A percentile compares a stretch with the other conserved stretches of the same genome.
Evolutionary conservation across 768 basidiomycete species (phyloP).

Genomic region (Rhizopogon vesiculosus): DNA sequence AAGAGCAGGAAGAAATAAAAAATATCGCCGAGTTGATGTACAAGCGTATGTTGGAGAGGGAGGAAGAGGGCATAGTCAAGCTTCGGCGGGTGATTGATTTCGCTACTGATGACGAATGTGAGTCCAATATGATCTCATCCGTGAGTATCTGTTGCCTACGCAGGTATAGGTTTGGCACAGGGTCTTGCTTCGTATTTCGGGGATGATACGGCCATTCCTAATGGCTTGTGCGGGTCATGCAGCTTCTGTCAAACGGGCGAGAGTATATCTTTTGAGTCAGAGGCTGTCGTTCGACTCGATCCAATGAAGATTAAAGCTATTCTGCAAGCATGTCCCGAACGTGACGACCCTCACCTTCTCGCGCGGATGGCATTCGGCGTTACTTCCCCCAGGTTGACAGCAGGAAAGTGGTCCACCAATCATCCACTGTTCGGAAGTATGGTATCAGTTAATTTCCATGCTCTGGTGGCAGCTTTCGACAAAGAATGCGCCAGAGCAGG

Average conservation of each 20-base stretch:
- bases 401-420: slow-evolving; percentile 33
- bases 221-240: slow-evolving; percentile 37
- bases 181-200: slow-evolving; percentile 41
- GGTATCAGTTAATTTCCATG: slow-evolving; percentile 35
- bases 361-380: slow-evolving; percentile 49
- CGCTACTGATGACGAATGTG: slow-evolving; percentile 35
- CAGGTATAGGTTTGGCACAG: slow-evolving; percentile 34
- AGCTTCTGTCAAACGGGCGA: slow-evolving; percentile 37
- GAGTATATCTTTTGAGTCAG: slow-evolving; percentile 26
- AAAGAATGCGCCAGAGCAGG: slow-evolving; percentile 33
- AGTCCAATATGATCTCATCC: slow-evolving; percentile 1
- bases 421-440: slow-evolving; percentile 43
- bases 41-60: slow-evolving; percentile 33
- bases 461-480: slow-evolving; percentile 37
- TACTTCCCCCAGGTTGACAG: slow-evolving; percentile 39
- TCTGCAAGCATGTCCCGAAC: slow-evolving; percentile 37
- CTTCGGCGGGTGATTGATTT: slow-evolving; percentile 35
- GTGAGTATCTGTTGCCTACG: neutral
- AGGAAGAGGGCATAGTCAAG: slow-evolving; percentile 37
- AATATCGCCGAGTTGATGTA: slow-evolving; percentile 28
- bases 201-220: slow-evolving; percentile 34
- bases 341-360: slow-evolving; percentile 45
- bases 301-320: slow-evolving; percentile 30
- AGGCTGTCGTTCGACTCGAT: slow-evolving; percentile 17
- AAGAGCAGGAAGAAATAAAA: slow-evolving; percentile 25